phyloP scores from a whole-genome alignment of 768 basidiomycete genomes.

The Hypholoma sublateritium region DNA sequence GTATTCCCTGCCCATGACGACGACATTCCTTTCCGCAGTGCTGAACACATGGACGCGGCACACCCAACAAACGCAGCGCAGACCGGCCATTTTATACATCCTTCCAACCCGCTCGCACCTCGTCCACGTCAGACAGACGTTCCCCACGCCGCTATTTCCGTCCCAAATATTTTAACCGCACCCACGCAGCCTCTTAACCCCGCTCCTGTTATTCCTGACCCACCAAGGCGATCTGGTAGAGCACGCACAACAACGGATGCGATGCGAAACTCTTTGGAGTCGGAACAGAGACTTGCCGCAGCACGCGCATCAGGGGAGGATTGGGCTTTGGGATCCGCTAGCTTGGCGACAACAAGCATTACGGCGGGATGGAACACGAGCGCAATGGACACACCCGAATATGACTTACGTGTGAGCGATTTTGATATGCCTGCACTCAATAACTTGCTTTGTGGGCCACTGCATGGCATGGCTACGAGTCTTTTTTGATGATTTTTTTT shows the following conservation, averaged over 20 bases:
- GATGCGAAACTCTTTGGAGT: not conserved
- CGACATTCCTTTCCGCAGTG: not conserved
- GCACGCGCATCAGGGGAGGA: not conserved
- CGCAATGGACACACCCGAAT: not conserved
- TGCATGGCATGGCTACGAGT: too few species aligned
- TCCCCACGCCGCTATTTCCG: not conserved
- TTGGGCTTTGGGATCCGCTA: not conserved
- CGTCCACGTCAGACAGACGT: not conserved
- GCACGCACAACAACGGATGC: not conserved
- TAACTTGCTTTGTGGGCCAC: too few species aligned
- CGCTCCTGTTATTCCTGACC: not conserved
- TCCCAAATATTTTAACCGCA: not conserved
- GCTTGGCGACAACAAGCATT: not conserved
- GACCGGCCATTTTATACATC: not conserved
- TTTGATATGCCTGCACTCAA: not conserved
- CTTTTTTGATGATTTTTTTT: too few species aligned
- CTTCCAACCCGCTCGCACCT: not conserved
- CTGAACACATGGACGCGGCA: not conserved
- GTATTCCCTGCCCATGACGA: slow-evolving; percentile 2
- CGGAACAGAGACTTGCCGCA: not conserved
- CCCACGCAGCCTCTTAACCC: not conserved
- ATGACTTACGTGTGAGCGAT: not conserved
- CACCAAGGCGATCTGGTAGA: not conserved
- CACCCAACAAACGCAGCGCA: not conserved
- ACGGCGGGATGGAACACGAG: not conserved